Base-by-base conservation (phyloP, 108 stramenopile species). In the Seminavis robusta region DNA sequence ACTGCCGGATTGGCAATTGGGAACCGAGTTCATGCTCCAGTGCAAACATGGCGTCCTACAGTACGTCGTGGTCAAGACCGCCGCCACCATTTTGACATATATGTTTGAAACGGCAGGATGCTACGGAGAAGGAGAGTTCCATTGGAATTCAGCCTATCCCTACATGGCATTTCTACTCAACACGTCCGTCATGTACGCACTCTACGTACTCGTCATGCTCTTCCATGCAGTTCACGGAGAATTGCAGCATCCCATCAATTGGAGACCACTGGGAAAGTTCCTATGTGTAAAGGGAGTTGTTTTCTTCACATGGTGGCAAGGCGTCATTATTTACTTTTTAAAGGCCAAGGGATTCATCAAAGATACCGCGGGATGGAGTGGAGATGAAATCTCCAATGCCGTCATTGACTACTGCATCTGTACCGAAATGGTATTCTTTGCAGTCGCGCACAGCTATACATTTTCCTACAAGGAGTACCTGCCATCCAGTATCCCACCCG, bases 251-350 rank as follows among this genome's bases (percentile, higher is more conserved):
- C 92, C 87, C 0, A 77, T 90, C 32, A 65, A 90, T 52, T 94
- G 92, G 91, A 69, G 79, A 41, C 96, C 98, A 1, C 60, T 96
- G 15, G 93, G 94, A n/a, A 98, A 98, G 61, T 98, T 98, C 56
- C 49, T 97, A 0, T 93, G 92, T 50, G 80, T 98, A 38, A 98
- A 98, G 67, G 92, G 91, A 16, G 94, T 98, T n/a, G 87, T 98
- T 4, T 98, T 98, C 69, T 94, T 97, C 54, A 94, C 95, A 0
- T 98, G 92, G 86, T 94, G 93, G 98, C 98, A 98, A 69, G 77
- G 88, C 11, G 84, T 97, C 9, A 60, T 71, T 17, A 92, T 98
- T 43, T 80, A 81, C 21, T 89, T 87, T 25, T 43, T 96, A 1
- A 43, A 74, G 16, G 78, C 75, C 34, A 70, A 80, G 37, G 86